Evolutionary conservation across 495 filamentous ascomycete species (phyloP).

Genomic region (Podospora bellae-mahoneyi): DNA sequence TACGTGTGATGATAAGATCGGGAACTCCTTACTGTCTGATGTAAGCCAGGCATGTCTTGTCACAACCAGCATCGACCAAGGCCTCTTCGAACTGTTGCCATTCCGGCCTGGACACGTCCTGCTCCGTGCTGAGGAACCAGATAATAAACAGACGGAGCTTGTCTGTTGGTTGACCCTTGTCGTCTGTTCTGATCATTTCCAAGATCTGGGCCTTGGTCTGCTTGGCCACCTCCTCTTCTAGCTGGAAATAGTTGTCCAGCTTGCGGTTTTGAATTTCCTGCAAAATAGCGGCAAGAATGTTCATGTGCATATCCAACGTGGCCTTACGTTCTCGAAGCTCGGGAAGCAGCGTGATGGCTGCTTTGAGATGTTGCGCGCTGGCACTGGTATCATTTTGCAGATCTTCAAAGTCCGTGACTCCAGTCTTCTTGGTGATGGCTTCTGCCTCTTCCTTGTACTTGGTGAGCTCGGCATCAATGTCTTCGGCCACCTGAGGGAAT

Average conservation of each 20-base stretch:
- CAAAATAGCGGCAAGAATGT: constrained; percentile 42
- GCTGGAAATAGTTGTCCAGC: constrained; percentile 92
- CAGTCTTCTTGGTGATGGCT: constrained; percentile 92
- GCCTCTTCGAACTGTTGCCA: constrained; percentile 87
- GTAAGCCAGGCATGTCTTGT: constrained; percentile 75
- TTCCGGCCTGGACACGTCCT: constrained; percentile 75
- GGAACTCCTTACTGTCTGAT: constrained; percentile 64
- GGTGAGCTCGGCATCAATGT: constrained; percentile 76
- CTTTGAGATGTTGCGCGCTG: constrained; percentile 91
- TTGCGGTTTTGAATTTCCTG: constrained; percentile 61
- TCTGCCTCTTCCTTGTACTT: constrained; percentile 94
- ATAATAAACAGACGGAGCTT: constrained; percentile 94
- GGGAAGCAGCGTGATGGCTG: constrained; percentile 87
- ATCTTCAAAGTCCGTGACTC: constrained; percentile 88
- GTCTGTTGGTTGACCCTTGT: constrained; percentile 80
- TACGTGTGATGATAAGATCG: not conserved
- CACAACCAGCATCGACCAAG: constrained; percentile 66
- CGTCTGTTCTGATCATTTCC: constrained; percentile 75
- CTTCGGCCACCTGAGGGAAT: constrained; percentile 94
- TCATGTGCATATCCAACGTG: constrained; percentile 98
- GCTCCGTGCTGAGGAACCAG: constrained; percentile 95
- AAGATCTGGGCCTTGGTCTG: constrained; percentile 87
- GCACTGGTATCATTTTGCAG: constrained; percentile 83
- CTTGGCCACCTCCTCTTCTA: constrained; percentile 91
- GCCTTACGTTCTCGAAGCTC: constrained; percentile 91